phyloP scores from a whole-genome alignment of 768 basidiomycete genomes.

The Pluteus cervinus region DNA sequence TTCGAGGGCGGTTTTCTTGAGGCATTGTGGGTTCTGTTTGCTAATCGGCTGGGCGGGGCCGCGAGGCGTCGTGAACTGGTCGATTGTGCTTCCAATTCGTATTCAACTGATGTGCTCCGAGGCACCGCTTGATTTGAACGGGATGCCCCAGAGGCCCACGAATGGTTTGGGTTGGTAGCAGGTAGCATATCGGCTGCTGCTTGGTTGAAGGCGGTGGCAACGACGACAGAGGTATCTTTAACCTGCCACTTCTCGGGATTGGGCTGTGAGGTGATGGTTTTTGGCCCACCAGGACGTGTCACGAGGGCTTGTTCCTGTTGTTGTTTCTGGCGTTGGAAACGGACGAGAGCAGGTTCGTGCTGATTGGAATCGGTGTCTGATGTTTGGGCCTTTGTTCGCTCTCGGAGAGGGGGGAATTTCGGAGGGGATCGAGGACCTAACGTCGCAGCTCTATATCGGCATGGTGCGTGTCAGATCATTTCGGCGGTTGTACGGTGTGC shows the following conservation, averaged over 20 bases:
- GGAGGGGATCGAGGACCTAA: slow-evolving; percentile 24
- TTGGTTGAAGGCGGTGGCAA: slow-evolving; percentile 74
- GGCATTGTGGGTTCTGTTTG: slow-evolving; percentile 16
- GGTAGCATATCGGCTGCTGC: slow-evolving; percentile 51
- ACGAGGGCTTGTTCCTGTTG: slow-evolving; percentile 30
- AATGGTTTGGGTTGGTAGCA: slow-evolving; percentile 46
- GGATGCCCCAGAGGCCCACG: slow-evolving; percentile 63
- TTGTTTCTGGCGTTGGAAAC: slow-evolving; percentile 38
- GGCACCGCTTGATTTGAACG: slow-evolving; percentile 43
- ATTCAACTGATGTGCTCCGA: slow-evolving; percentile 76
- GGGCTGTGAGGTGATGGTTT: slow-evolving; percentile 39
- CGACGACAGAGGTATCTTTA: slow-evolving; percentile 83
- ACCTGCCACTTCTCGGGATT: slow-evolving; percentile 68
- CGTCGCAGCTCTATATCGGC: slow-evolving; percentile 3
- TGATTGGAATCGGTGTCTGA: slow-evolving; percentile 31
- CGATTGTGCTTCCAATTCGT: slow-evolving; percentile 59
- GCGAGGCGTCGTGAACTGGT: slow-evolving; percentile 53
- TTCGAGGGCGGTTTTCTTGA: slow-evolving; percentile 50
- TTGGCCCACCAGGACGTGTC: slow-evolving; percentile 30
- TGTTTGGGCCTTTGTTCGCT: slow-evolving; percentile 19
- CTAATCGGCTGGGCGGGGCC: slow-evolving; percentile 48
- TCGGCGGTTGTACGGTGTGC: no score
- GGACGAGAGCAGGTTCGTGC: slow-evolving; percentile 34
- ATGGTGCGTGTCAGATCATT: slow-evolving; percentile 1
- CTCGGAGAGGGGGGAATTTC: no score